Conservation (phyloP, 139 green algal genomes). For the Yamagishiella unicocca region DNA sequence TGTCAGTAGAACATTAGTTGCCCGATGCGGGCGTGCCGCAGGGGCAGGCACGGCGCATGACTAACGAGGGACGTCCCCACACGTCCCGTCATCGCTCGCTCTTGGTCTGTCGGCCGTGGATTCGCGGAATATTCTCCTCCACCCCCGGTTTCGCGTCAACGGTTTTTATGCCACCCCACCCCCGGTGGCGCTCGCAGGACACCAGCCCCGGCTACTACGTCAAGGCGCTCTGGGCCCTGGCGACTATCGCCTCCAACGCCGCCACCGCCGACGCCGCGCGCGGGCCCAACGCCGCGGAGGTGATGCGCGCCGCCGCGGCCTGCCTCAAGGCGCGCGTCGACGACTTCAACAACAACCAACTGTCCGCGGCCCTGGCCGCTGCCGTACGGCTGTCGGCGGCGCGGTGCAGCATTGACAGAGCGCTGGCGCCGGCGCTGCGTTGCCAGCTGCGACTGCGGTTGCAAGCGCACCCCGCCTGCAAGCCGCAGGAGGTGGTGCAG, state of each 20-base stretch:
- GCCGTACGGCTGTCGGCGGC: background rate
- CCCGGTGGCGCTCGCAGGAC: too few species aligned
- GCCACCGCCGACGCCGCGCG: background rate
- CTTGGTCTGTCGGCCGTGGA: too few species aligned
- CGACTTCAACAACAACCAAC: background rate
- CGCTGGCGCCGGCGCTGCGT: background rate
- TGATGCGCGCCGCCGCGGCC: background rate
- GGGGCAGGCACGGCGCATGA: background rate
- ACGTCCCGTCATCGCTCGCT: too few species aligned
- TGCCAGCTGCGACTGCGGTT: background rate
- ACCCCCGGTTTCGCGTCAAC: background rate
- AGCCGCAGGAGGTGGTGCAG: too few species aligned
- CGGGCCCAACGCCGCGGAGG: slow-evolving; percentile 1
- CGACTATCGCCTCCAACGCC: background rate
- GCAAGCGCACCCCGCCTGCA: too few species aligned
- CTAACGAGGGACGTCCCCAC: background rate
- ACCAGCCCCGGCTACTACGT: background rate
- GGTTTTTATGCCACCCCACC: too few species aligned
- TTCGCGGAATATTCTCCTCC: too few species aligned
- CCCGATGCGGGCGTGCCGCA: background rate
- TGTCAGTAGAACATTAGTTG: background rate
- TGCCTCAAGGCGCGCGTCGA: background rate
- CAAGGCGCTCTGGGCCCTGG: background rate
- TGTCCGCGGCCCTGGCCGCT: background rate
- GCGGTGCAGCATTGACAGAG: slow-evolving; percentile 7